Percentiles rank a stretch among this genome's conserved stretches.
These are phyloP conservation scores for Phaeomoniella chlamydospora DNA, from an alignment of 2,329 filamentous ascomycete genomes.

Conservation along the genomic window DNA sequence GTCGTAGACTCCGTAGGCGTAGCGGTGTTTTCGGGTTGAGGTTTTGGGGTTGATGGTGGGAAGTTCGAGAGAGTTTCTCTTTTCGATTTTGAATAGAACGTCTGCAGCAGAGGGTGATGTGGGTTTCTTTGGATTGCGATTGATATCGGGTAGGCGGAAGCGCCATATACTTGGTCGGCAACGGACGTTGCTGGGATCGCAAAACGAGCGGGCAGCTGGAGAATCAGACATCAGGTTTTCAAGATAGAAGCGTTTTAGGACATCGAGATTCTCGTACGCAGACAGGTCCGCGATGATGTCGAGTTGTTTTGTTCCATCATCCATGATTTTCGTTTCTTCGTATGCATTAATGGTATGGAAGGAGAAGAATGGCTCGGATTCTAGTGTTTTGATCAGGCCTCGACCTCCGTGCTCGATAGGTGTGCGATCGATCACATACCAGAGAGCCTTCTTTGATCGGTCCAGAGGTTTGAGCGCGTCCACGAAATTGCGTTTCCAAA, in stretches of 20 bases:
- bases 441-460: conserved; percentile 39
- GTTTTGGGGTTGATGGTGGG: conserved; percentile 34
- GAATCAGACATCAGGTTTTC: conserved; percentile 48
- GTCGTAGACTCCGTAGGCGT: conserved; percentile 32
- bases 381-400: conserved; percentile 56
- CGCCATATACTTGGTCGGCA: conserved; percentile 15
- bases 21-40: conserved; percentile 30
- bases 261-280: conserved; percentile 48
- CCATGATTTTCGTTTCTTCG: conserved; percentile 36
- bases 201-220: conserved; percentile 29
- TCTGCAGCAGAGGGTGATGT: conserved; percentile 5
- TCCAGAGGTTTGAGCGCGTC: conserved; percentile 55
- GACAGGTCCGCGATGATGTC: conserved; percentile 53
- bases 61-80: conserved; percentile 24
- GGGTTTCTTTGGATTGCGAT: conserved; percentile 7
- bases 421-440: conserved; percentile 60
- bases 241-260: conserved; percentile 56
- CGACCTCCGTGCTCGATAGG: conserved; percentile 26
- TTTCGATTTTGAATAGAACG: conserved; percentile 14
- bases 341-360: conserved; percentile 72
- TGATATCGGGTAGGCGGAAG: conserved; percentile 22
- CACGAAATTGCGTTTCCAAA: conserved; percentile 52
- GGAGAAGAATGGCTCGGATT: conserved; percentile 55
- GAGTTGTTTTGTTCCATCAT: conserved; percentile 20
- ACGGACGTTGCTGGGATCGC: conserved; percentile 20